Percentiles rank a stretch among this genome's conserved stretches.
Conservation (phyloP, 768 basidiomycete genomes). For the Calocybe cyanea region DNA sequence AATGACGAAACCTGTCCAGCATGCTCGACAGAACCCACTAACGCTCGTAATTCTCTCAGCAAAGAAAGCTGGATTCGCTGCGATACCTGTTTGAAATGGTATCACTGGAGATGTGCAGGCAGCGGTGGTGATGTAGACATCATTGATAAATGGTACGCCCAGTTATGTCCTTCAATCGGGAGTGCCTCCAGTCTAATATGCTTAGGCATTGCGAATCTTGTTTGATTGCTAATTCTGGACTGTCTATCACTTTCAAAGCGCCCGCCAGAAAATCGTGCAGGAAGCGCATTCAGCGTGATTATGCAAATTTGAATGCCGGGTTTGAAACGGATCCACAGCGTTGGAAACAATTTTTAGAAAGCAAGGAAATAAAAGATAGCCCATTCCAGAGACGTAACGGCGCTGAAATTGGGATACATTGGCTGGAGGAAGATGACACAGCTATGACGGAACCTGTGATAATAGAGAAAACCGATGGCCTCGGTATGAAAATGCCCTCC, state of each 20-base stretch:
- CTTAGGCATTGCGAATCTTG: conserved; percentile 71
- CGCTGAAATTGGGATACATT: conserved; percentile 60
- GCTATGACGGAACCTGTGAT: conserved; percentile 85
- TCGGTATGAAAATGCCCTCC: conserved; percentile 90
- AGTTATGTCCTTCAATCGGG: background rate
- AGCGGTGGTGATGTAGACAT: conserved; percentile 58
- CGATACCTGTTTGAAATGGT: conserved; percentile 79
- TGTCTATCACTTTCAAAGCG: conserved; percentile 68
- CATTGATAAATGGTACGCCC: conserved; percentile 73
- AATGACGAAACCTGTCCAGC: conserved; percentile 45
- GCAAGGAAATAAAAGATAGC: conserved; percentile 58
- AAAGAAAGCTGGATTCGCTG: conserved; percentile 83
- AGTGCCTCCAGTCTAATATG: conserved; percentile 10
- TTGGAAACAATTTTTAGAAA: conserved; percentile 68
- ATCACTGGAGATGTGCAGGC: conserved; percentile 79
- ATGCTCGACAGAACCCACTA: conserved; percentile 36
- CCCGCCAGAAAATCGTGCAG: conserved; percentile 80
- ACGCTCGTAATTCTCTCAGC: conserved; percentile 30
- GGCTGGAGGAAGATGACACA: conserved; percentile 67
- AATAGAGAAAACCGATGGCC: conserved; percentile 69
- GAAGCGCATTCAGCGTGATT: conserved; percentile 72
- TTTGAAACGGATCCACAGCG: conserved; percentile 59
- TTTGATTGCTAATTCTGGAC: conserved; percentile 51
- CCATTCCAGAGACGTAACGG: conserved; percentile 68
- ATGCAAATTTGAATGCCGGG: conserved; percentile 70